These are phyloP conservation scores for Decorospora gaudefroyi DNA, from an alignment of 2,329 filamentous ascomycete genomes.

Conservation along the genomic window DNA sequence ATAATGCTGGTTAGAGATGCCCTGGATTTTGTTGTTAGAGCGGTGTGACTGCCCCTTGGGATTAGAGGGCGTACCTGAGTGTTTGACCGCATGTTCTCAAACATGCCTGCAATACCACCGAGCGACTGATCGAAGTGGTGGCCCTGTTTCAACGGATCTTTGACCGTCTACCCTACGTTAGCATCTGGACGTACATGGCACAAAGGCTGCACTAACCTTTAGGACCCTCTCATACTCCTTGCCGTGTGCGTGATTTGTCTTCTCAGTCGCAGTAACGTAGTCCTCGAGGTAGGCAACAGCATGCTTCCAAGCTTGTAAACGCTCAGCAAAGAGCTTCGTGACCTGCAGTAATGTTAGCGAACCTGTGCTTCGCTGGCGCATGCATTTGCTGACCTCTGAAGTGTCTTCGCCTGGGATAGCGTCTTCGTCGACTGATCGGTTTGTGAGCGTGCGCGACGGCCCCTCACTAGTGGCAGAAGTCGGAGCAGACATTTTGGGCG, in stretches of 20 bases:
- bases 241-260: slow-evolving; percentile 78
- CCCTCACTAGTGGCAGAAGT: slow-evolving; percentile 39
- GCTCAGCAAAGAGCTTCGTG: slow-evolving; percentile 74
- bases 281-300: slow-evolving; percentile 89
- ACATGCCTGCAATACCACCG: slow-evolving; percentile 86
- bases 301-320: slow-evolving; percentile 94
- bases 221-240: slow-evolving; percentile 96
- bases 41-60: neutral
- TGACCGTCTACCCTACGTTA: slow-evolving; percentile 69
- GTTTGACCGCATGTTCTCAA: slow-evolving; percentile 91
- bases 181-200: neutral
- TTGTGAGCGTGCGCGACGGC: slow-evolving; percentile 41
- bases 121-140: slow-evolving; percentile 90
- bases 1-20: slow-evolving; percentile 82
- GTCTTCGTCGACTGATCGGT: slow-evolving; percentile 49
- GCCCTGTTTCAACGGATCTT: slow-evolving; percentile 81
- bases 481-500: slow-evolving; percentile 38
- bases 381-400: slow-evolving; percentile 42
- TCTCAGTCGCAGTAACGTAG: slow-evolving; percentile 83
- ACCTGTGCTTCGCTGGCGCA: too few relatives aligned
- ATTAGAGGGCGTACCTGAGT: slow-evolving; percentile 63
- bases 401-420: slow-evolving; percentile 56
- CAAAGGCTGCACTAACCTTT: slow-evolving; percentile 62
- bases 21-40: slow-evolving; percentile 56
- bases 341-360: slow-evolving; percentile 19